Conservation (phyloP, 129 eudicot species). For the Centella asiatica region DNA sequence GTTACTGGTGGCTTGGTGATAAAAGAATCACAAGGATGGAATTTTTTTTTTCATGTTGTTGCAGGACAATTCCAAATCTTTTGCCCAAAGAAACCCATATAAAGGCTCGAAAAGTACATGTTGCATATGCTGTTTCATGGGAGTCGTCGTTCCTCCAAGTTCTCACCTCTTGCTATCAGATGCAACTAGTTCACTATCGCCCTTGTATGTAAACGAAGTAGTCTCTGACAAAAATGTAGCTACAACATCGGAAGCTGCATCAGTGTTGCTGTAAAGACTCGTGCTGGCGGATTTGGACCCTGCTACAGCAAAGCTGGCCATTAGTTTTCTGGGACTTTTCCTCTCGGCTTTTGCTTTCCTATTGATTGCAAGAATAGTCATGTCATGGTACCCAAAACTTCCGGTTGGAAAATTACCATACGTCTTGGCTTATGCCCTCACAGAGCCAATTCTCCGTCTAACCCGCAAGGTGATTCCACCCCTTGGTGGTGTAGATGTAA, state of each 20-base stretch:
- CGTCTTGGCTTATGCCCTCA: conserved; percentile 85
- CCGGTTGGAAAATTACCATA: conserved; percentile 89
- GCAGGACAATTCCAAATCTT: conserved; percentile 31
- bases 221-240: neutral
- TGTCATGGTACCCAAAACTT: conserved; percentile 98
- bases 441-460: conserved; percentile 66
- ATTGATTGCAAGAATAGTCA: conserved; percentile 76
- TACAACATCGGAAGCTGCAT: no score
- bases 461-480: conserved; percentile 94
- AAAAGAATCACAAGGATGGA: no score
- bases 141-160: conserved; percentile 27
- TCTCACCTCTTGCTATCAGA: conserved; percentile 14
- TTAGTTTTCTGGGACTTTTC: conserved; percentile 67
- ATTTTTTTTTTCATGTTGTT: neutral
- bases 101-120: conserved; percentile 13
- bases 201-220: conserved; percentile 12
- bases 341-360: conserved; percentile 83
- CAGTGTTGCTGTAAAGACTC: conserved; percentile 27
- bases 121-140: conserved; percentile 27
- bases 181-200: conserved; percentile 3
- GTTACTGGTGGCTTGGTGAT: no score
- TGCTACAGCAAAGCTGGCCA: conserved; percentile 81
- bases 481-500: conserved; percentile 91
- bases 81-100: conserved; percentile 28
- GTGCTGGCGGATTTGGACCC: conserved; percentile 71